Evolutionary conservation across 1,139 yeast species (phyloP), one percentile per base, ranked within the genome.

Genomic region (Zhuliangozyma parablackwelliae): DNA sequence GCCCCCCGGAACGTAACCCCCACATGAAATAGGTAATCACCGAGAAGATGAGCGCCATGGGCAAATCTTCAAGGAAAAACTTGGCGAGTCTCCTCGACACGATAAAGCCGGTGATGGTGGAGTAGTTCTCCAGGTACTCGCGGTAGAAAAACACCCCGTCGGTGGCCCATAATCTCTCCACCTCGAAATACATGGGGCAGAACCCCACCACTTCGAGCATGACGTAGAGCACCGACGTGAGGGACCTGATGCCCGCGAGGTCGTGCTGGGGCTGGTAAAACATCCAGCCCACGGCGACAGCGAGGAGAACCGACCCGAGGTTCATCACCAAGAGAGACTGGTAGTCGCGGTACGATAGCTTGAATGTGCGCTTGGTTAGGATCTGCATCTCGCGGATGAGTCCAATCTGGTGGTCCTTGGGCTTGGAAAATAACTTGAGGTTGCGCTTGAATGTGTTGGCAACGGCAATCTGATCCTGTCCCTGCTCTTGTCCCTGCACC

Each of bases 61-160:
- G 75, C 9, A 86, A 44, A 55, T 87, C 96, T 54, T 87, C 96
- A 1, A 83, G 58, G 1, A 82, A 35, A 20, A 85, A 57, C 46
- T 84, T 81, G 2, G 87, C 79, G 7, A 86, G 48, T 45, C 90
- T 67, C 48, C 95, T 65, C 0, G 92, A 77, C 2, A 82, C 40
- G 2, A 87, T 55, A 54, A 82, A 87, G 1, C 94, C 90, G 1
- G 78, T 56, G 2, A 82, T 72, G 11, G 81, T 66, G n/a, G 80
- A 76, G 40, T 78, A 73, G n/a, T 81, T 75, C 45, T 88, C 95
- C 35, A 76, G 72, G 42, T 84, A 69, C 56, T 88, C 96, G 42
- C 92, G 64, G 54, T 81, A 85, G 55, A 80, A 87, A 16, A 80
- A 71, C 30, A 73, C 64, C 28, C 90, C 78, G 55, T 87, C 96